Evolutionary conservation across 1,139 yeast species (phyloP), one percentile per base, ranked within the genome.

Genomic region (Meyerozyma smithsonii): DNA sequence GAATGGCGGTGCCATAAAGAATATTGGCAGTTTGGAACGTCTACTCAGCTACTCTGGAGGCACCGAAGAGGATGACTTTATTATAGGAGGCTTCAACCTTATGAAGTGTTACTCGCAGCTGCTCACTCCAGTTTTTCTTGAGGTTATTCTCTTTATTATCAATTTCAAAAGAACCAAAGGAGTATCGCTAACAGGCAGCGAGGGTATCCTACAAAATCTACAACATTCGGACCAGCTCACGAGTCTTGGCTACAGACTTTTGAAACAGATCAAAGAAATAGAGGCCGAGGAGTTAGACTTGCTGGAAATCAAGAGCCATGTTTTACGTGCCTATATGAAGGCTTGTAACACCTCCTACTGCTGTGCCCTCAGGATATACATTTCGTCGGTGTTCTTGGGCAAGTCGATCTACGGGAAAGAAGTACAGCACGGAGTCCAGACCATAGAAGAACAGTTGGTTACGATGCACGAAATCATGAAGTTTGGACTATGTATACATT

Each of bases 91-190:
- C 4, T 42, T 42, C 37, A 43, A 43, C 35, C 36, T 43, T 25
- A 14, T 40, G n/a, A 42, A 42, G 25, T 37, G 44, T 6, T 42
- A 43, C 15, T 39, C 46, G n/a, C 45, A 43, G 36, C 20, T 18
- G 12, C 35, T 42, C 8, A 43, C 46, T n/a, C 43, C 43, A 3
- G 42, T 43, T 4, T 38, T 43, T 32, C 33, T 35, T 5, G 44
- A 42, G n/a, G 23, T 42, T 3, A 39, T 43, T 12, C 28, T 18
- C 11, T 40, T 30, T 19, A 37, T 36, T 6, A 25, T 35, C 25
- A 16, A n/a, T 4, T 38, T 30, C 18, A 28, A 26, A 5, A 23
- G 25, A 8, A 20, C 42, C 8, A 33, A 36, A 17, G 43, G 36
- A 4, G 24, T 41, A 5, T 21, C 36, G n/a, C 32, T 43, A 8